Base-by-base conservation (phyloP, 345 rosid genomes). In the Eucalyptus lansdowneana region DNA sequence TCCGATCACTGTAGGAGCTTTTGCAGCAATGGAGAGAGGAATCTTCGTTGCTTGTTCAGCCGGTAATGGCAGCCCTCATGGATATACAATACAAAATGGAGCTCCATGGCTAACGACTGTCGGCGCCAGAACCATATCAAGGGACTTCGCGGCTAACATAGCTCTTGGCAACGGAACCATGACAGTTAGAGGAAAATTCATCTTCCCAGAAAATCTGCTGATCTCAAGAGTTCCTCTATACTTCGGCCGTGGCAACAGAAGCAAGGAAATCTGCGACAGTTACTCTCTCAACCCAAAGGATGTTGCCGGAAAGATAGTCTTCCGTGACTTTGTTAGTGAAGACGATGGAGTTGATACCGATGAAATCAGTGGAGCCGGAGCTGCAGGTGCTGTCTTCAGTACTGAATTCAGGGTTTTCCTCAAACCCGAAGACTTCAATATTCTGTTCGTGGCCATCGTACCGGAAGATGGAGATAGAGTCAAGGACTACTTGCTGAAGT, bases 41-140 rank as follows among this genome's bases (percentile, higher is more conserved):
- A 13, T 49, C 50, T 49, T 49, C 15, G 50, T 49, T 13, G 50
- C 50, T 49, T 49, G 15, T 49, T 49, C 15, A 49, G 50, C 15
- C 1, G 2, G 50, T 4, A 49, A 49, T 2, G 50, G 50, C 5
- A 6, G 50, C 50, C 15, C 15, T 49, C 50, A 49, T 49, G 50
- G 15, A 49, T 94, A 91, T 90, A 92, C 94, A 1, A 91, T 93
- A 51, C 29, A 11, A 3, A 93, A 92, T 37, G 94, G 94, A 80
- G 93, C 92, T 80, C 93, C 94, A 21, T 92, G 95, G 95, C 87
- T 94, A 21, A 91, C 93, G 11, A 91, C 94, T 7, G 90, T 92
- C 27, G 94, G 93, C 5, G 93, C 92, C 1, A 93, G 94, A 87
- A 94, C 93, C 45, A 65, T 94, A 7, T 93, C 92, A 24, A 90